Percentiles rank a stretch among this genome's conserved stretches.
Conservation (phyloP, 2,329 filamentous ascomycete genomes). For the Alternaria sp. region DNA sequence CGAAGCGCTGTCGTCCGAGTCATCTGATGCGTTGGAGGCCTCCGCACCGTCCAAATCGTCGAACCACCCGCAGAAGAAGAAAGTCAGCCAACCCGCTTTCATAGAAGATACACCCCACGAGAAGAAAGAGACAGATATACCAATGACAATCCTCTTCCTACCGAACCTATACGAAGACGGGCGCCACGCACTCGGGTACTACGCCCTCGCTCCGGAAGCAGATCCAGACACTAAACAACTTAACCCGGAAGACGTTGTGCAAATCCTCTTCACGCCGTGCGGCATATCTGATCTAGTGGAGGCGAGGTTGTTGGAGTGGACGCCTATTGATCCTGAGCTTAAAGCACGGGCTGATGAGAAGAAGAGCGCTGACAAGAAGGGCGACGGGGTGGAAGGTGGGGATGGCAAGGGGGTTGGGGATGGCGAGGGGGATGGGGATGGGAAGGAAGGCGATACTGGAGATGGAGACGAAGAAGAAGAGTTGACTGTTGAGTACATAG, state of each 20-base stretch:
- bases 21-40: too few relatives aligned
- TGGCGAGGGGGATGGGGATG: background rate
- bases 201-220: background rate
- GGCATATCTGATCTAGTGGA: background rate
- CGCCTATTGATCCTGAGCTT: background rate
- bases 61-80: fast-evolving
- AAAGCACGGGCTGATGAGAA: background rate
- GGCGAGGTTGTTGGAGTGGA: slow-evolving; percentile 11
- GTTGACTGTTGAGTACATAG: background rate
- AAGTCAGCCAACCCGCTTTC: background rate
- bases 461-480: background rate
- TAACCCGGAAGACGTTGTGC: background rate
- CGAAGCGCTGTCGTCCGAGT: background rate
- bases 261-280: slow-evolving; percentile 20
- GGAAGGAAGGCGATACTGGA: background rate
- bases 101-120: background rate
- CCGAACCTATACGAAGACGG: slow-evolving; percentile 24
- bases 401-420: too few relatives aligned
- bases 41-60: background rate
- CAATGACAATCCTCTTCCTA: slow-evolving; percentile 17
- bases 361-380: background rate
- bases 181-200: slow-evolving; percentile 23
- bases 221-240: background rate
- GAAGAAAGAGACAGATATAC: background rate
- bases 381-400: background rate